Base-by-base conservation (phyloP, 169 alveolate genomes). In the Babesia gibsoni region DNA sequence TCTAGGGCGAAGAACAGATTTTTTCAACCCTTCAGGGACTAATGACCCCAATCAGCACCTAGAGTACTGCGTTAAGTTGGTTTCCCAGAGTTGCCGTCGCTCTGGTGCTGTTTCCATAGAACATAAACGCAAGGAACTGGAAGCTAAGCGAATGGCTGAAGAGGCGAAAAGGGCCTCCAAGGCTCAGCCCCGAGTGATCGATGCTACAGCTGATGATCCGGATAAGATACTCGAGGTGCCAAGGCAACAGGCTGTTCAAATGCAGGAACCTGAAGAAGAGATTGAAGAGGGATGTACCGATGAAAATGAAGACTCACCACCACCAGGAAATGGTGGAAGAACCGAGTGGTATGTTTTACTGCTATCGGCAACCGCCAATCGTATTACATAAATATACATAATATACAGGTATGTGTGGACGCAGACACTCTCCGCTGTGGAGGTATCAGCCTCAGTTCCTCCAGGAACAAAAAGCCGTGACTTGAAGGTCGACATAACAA, bases 1-100 rank as follows among this genome's bases (percentile, higher is more conserved):
- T 84, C 88, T 97, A 73, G 90, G 92, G 49, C 82, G 99, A 46
- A 96, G 95, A 84, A 96, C 99, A 22, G 99, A 96, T 84, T 96
- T 96, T 87, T 95, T 84, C 84, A 59, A 94, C 16, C 92, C 88
- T 0, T 66, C 83, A 68, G 85, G 45, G 39, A 50, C 74, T 65
- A 52, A 67, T 67, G 54, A 95, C 82, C 35, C 74, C 78, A 66
- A 93, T 90, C 42, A 81, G 72, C 63, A 88, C 23, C 77, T 89
- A 52, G 84, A 83, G 35, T 69, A 83, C 36, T 52, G 86, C 64
- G 75, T 45, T 16, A 67, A 30, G 46, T 54, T 63, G 63, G 88
- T 75, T 45, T 54, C 70, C 33, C 42, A 56, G 36, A 25, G 56
- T 23, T 63, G 81, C 67, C 57, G 84, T 35, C 57, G 48, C 25